Conservation (phyloP, 495 filamentous ascomycete genomes). For the Talaromyces stipitatus region DNA sequence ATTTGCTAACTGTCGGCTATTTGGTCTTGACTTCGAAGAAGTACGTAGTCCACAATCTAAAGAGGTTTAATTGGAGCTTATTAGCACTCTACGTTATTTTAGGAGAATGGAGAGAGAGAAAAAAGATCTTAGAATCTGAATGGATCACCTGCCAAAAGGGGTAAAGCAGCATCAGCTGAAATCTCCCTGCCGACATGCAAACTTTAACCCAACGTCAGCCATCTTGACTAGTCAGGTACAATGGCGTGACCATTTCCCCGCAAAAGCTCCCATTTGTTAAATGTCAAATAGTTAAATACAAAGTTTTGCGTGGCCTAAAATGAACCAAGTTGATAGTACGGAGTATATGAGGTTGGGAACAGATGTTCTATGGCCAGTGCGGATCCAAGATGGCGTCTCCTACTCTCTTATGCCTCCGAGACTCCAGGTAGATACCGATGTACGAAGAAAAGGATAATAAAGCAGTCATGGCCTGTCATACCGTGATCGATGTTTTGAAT, state of each 20-base stretch:
- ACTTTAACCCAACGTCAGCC: neutral
- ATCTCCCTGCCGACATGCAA: neutral
- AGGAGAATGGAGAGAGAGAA: neutral
- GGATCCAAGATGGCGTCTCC: neutral
- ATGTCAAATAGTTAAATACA: neutral
- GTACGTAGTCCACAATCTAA: no score
- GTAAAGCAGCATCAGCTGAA: neutral
- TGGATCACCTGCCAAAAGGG: neutral
- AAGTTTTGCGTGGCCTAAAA: neutral
- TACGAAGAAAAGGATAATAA: neutral
- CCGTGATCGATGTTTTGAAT: neutral
- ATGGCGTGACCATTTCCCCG: neutral
- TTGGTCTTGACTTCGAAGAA: neutral
- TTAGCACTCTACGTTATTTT: neutral
- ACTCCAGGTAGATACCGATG: neutral
- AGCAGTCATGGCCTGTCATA: neutral
- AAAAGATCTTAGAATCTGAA: neutral
- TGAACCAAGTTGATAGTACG: neutral
- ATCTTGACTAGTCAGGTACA: neutral
- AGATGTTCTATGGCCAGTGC: neutral
- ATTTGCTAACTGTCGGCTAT: neutral
- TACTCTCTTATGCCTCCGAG: no score
- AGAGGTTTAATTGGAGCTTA: neutral
- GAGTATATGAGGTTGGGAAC: neutral
- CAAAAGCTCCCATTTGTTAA: neutral